A percentile compares a stretch with the other conserved stretches of the same genome.
phyloP scores from a whole-genome alignment of 1,284 basidiomycete species.

The Boletellus deceptivus region DNA sequence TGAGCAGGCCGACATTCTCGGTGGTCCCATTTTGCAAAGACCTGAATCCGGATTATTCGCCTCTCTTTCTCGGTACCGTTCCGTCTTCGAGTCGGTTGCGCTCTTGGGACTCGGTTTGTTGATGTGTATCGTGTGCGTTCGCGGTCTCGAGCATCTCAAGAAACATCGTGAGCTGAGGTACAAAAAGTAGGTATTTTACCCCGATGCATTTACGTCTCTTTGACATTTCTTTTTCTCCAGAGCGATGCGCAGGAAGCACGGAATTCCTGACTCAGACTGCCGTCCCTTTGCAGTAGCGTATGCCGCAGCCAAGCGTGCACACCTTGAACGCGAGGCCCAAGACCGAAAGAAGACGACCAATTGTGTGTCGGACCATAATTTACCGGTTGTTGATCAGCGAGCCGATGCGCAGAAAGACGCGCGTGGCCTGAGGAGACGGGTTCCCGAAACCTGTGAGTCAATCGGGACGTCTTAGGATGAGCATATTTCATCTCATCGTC shows the following conservation, averaged over 20 bases:
- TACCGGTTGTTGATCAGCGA: constrained; percentile 27
- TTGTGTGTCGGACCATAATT: constrained; percentile 26
- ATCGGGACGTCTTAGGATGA: constrained; percentile 22
- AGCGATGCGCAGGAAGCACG: constrained; percentile 65
- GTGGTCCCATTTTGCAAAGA: constrained; percentile 48
- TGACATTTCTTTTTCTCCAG: constrained; percentile 29
- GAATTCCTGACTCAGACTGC: constrained; percentile 76
- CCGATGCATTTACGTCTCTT: constrained; percentile 9
- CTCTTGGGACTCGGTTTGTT: constrained; percentile 36
- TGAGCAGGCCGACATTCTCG: constrained; percentile 66
- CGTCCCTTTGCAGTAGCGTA: constrained; percentile 83
- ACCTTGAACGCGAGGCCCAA: constrained; percentile 45
- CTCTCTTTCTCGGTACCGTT: constrained; percentile 36
- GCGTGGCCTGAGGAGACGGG: constrained; percentile 33
- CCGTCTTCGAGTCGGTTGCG: constrained; percentile 38
- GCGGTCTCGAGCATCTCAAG: constrained; percentile 42
- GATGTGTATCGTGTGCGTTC: constrained; percentile 33
- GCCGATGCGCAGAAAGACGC: constrained; percentile 25
- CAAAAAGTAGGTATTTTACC: constrained; percentile 49
- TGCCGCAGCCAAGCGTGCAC: constrained; percentile 57
- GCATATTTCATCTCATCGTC: constrained; percentile 31
- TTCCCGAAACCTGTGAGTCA: constrained; percentile 33
- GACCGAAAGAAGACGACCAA: constrained; percentile 30
- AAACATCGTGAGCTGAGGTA: constrained; percentile 57
- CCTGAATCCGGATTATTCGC: constrained; percentile 30